These are phyloP conservation scores for Tricharina praecox DNA, from an alignment of 495 filamentous ascomycete genomes.

Conservation along the genomic window DNA sequence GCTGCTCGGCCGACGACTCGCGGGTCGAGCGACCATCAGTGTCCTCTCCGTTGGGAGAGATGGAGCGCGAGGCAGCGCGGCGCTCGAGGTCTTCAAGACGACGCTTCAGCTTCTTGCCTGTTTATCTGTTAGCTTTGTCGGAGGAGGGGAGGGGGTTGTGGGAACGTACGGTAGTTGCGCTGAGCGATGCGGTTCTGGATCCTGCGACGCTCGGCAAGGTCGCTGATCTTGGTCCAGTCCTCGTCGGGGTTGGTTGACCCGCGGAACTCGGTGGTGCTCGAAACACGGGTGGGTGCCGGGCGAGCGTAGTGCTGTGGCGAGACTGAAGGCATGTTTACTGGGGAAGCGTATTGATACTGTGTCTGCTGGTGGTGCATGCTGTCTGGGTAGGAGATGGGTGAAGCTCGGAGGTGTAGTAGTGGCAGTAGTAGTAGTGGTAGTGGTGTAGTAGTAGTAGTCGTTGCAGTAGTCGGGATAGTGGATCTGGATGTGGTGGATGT, in stretches of 20 bases:
- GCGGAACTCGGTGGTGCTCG: constrained; percentile 56
- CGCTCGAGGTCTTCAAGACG: constrained; percentile 91
- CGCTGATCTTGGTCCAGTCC: constrained; percentile 99
- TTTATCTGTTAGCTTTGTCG: constrained; percentile 9
- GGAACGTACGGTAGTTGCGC: constrained; percentile 84
- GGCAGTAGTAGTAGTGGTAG: neutral
- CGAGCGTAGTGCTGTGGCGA: constrained; percentile 6
- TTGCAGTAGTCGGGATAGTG: neutral
- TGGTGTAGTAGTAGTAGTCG: neutral
- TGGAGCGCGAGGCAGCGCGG: constrained; percentile 67
- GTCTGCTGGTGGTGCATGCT: constrained; percentile 19
- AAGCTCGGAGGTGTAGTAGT: neutral
- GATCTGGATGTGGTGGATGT: neutral
- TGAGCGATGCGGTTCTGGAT: constrained; percentile 98
- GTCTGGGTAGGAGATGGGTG: too few relatives aligned
- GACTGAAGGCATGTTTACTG: constrained; percentile 15
- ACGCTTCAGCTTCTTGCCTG: constrained; percentile 98
- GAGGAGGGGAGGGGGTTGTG: neutral
- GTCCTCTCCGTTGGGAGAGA: constrained; percentile 27
- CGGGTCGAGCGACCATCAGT: constrained; percentile 26
- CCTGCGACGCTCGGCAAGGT: constrained; percentile 78
- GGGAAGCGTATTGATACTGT: constrained; percentile 16
- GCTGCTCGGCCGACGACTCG: constrained; percentile 44
- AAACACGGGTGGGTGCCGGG: constrained; percentile 1
- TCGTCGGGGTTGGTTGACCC: constrained; percentile 91